phyloP scores from a whole-genome alignment of 2,329 filamentous ascomycete species.

The Colletotrichum lupini region DNA sequence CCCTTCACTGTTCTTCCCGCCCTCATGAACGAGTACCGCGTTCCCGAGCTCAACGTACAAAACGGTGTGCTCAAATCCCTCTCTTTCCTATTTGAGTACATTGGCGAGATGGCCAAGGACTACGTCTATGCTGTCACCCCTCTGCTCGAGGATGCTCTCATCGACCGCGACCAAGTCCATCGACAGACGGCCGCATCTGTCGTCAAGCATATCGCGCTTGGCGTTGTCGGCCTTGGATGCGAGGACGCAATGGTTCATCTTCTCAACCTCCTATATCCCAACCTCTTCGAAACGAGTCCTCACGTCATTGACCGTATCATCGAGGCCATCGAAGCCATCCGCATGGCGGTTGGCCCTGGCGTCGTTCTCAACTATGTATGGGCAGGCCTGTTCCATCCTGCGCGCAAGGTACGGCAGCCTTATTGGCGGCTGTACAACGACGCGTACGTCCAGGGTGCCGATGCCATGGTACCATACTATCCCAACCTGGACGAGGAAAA shows the following conservation, averaged over 20 bases:
- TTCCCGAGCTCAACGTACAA: slow-evolving; percentile 97
- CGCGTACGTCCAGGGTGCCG: slow-evolving; percentile 92
- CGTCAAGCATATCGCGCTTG: slow-evolving; percentile 97
- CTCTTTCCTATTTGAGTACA: slow-evolving; percentile 98
- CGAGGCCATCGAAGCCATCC: slow-evolving; percentile 95
- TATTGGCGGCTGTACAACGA: slow-evolving; percentile 99
- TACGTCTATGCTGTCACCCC: slow-evolving; percentile 99
- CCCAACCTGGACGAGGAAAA: slow-evolving; percentile 86
- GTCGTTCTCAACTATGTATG: slow-evolving; percentile 98
- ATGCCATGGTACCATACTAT: slow-evolving; percentile 97
- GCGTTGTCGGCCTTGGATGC: slow-evolving; percentile 96
- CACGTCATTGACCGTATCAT: slow-evolving; percentile 99
- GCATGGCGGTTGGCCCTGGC: slow-evolving; percentile 92
- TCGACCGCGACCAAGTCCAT: slow-evolving; percentile 98
- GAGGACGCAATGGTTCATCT: slow-evolving; percentile 99
- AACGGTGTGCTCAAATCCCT: slow-evolving; percentile 98
- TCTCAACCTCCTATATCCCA: slow-evolving; percentile 94
- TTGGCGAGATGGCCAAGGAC: slow-evolving; percentile 99
- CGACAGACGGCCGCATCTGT: slow-evolving; percentile 95
- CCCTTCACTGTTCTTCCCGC: slow-evolving; percentile 99
- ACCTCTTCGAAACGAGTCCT: slow-evolving; percentile 96
- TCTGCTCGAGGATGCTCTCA: slow-evolving; percentile 93
- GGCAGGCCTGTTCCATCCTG: slow-evolving; percentile 97
- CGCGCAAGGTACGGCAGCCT: slow-evolving; percentile 90
- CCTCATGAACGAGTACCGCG: slow-evolving; percentile 99